These are phyloP conservation scores for Backusella liffmaniae DNA, from an alignment of 192 early-diverging fungal species.

Conservation along the genomic window DNA sequence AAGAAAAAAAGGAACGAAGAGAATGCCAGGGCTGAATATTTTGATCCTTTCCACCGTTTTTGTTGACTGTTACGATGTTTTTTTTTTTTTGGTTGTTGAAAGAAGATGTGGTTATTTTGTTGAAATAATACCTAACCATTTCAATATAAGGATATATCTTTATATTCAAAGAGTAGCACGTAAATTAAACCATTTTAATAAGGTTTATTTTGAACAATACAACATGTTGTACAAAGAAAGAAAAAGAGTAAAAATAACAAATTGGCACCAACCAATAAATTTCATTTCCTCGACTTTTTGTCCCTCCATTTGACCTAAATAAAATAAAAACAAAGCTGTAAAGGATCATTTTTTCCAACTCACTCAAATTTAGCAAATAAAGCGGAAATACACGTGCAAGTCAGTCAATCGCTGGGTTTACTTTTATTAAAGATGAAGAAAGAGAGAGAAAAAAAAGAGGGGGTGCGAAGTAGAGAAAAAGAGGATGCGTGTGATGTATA, in stretches of 20 bases:
- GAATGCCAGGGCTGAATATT: neutral
- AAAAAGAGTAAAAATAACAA: neutral
- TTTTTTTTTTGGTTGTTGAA: neutral
- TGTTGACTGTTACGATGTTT: neutral
- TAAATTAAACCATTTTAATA: neutral
- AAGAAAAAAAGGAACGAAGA: neutral
- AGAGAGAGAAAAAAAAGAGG: neutral
- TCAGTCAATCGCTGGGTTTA: constrained; percentile 7
- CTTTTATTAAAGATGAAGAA: constrained; percentile 3
- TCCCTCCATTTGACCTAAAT: neutral
- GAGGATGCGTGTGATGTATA: neutral
- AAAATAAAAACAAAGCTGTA: neutral
- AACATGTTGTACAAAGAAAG: neutral
- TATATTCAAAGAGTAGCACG: neutral
- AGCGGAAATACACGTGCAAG: constrained; percentile 8
- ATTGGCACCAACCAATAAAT: neutral
- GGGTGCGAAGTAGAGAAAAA: neutral
- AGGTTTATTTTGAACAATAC: neutral
- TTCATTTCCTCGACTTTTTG: neutral
- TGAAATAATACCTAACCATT: neutral
- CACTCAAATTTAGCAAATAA: constrained; percentile 1
- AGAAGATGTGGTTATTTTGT: neutral
- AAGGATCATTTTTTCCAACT: neutral
- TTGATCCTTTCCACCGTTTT: neutral
- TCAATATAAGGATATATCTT: neutral